phyloP scores from a whole-genome alignment of 805 yeast genomes.

The Metschnikowia orientalis region DNA sequence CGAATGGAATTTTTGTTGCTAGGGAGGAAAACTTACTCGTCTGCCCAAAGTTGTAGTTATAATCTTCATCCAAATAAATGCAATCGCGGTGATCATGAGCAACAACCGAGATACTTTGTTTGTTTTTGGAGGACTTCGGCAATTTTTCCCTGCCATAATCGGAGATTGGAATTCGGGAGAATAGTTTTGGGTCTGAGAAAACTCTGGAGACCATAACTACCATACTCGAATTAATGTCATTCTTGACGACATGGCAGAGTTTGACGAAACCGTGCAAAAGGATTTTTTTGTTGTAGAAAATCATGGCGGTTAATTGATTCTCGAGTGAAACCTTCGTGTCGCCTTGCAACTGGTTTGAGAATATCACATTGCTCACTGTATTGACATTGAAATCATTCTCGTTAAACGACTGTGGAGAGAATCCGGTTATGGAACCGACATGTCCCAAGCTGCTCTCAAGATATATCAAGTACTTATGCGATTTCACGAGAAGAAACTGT shows the following conservation, averaged over 20 bases:
- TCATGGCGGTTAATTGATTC: constrained; percentile 27
- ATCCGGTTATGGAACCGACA: constrained; percentile 32
- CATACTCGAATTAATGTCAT: constrained; percentile 40
- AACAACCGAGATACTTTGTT: constrained; percentile 9
- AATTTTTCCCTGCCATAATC: constrained; percentile 16
- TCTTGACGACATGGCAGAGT: constrained; percentile 29
- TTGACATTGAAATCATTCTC: constrained; percentile 29
- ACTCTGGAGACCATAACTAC: constrained; percentile 36
- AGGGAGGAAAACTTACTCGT: constrained; percentile 41
- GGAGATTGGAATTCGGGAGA: constrained; percentile 15
- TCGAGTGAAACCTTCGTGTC: constrained; percentile 21
- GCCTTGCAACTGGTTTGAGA: constrained; percentile 20
- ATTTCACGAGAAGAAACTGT: constrained; percentile 37
- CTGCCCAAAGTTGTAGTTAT: constrained; percentile 48
- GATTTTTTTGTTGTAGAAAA: constrained; percentile 35
- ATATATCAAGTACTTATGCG: constrained; percentile 38
- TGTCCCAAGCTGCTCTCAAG: constrained; percentile 34
- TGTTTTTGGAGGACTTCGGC: constrained; percentile 19
- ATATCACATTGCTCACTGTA: constrained; percentile 27
- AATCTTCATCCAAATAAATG: constrained; percentile 43
- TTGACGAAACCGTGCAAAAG: constrained; percentile 33
- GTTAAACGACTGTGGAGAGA: constrained; percentile 25
- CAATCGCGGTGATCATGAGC: constrained; percentile 23
- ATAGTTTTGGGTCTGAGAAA: constrained; percentile 35
- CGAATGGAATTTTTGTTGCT: too few relatives aligned